Base-by-base conservation (phyloP, 106 monocot genomes). In the Acorus calamus region DNA sequence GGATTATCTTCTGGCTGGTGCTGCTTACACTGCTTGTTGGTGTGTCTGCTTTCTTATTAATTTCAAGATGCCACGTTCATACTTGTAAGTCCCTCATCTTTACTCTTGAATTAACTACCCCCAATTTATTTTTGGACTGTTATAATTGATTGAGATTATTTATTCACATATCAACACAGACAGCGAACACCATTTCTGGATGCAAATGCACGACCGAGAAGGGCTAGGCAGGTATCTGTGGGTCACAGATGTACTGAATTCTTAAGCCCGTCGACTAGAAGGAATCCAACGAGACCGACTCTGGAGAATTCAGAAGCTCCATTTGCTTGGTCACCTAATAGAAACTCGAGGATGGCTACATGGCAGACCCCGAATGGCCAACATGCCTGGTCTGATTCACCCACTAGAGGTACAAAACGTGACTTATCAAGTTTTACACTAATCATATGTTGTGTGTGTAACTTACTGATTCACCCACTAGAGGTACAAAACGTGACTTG, bases 181-280 rank as follows among this genome's bases (percentile, higher is more conserved):
- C 49, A 42, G 71, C 69, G 60, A 3, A 10, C 11, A 70, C 62
- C 66, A 47, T 47, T n/a, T 13, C 52, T 11, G 50, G 69, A 80
- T 59, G 65, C 5, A 47, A 74, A 54, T 62, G 52, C 71, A 57
- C 79, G 83, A 82, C 61, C 71, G 45, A 71, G 54, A 58, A 83
- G 53, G 64, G 72, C 64, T 12, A 76, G 63, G 49, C 75, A 78
- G 56, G 55, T 59, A 61, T 66, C 73, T 61, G 61, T 70, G 11
- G 70, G 61, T 64, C 75, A 66, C 42, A 79, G 74, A 67, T 62
- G 71, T 48, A 76, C 78, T 59, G 86, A 86, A 67, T 94, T 94
- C 75, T 73, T 94, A 49, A 81, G 72, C 65, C 78, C 67, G 12
- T 69, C 82, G 42, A 47, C 69, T 64, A 69, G 63, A 14, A 74